A percentile compares a stretch with the other conserved stretches of the same genome.
These are phyloP conservation scores for Clavispora phyllophila DNA, from an alignment of 805 yeast species.

Conservation along the genomic window DNA sequence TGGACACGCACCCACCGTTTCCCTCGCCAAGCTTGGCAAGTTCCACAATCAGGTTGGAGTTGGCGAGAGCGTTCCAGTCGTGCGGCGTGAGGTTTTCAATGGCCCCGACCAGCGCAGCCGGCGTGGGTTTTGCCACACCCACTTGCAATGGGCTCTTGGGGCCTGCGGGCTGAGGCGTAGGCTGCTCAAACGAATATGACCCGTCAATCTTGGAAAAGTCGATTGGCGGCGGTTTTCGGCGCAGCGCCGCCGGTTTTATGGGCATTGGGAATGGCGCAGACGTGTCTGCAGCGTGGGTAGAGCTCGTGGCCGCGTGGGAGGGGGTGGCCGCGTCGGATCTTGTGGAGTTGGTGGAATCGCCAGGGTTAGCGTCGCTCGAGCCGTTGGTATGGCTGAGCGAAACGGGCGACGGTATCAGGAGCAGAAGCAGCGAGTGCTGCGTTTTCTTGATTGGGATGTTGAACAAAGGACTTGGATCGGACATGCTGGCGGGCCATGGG, in stretches of 20 bases:
- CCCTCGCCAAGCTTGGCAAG: conserved; percentile 85
- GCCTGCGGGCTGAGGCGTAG: background rate
- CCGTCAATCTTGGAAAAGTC: conserved; percentile 34
- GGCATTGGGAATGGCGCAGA: background rate
- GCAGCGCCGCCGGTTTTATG: conserved; percentile 3
- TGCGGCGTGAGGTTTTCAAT: conserved; percentile 60
- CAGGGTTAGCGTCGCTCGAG: background rate
- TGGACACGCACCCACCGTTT: conserved; percentile 83
- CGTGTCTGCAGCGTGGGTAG: background rate
- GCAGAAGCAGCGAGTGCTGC: conserved; percentile 19
- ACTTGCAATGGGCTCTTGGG: background rate
- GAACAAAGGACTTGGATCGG: conserved; percentile 23
- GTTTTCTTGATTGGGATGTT: conserved; percentile 26
- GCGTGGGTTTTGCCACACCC: background rate
- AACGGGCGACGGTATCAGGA: conserved; percentile 26
- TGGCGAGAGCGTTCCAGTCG: conserved; percentile 66
- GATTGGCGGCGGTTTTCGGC: conserved; percentile 41
- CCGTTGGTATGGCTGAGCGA: conserved; percentile 7
- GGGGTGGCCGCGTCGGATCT: no score
- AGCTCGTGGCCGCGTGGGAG: background rate
- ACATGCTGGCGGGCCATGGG: conserved; percentile 5
- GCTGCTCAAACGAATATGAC: conserved; percentile 13
- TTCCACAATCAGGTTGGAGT: conserved; percentile 58
- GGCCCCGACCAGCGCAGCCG: conserved; percentile 8
- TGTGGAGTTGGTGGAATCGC: background rate